phyloP scores from a whole-genome alignment of 2,329 filamentous ascomycete genomes.

The Microcyclospora pomicola region DNA sequence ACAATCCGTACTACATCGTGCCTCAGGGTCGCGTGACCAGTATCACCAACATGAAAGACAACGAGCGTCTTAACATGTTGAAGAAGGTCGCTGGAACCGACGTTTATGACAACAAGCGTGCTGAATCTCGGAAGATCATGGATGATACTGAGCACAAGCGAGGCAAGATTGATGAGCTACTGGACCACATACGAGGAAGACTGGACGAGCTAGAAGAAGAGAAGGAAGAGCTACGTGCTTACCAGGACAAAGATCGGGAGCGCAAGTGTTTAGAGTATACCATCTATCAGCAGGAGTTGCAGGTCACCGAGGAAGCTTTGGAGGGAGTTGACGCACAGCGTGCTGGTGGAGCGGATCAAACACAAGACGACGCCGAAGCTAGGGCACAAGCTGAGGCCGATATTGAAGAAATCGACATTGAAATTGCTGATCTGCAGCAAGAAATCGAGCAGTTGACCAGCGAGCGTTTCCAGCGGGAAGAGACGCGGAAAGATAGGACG shows the following conservation, averaged over 20 bases:
- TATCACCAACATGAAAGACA: slow-evolving; percentile 97
- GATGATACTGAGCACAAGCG: slow-evolving; percentile 90
- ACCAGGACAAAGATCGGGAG: slow-evolving; percentile 89
- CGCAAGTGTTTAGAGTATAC: slow-evolving; percentile 87
- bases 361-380: slow-evolving; percentile 63
- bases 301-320: slow-evolving; percentile 60
- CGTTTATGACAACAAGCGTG: slow-evolving; percentile 82
- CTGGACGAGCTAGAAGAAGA: slow-evolving; percentile 86
- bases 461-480: slow-evolving; percentile 76
- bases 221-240: slow-evolving; percentile 86
- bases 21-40: slow-evolving; percentile 92
- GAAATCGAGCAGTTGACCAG: slow-evolving; percentile 73
- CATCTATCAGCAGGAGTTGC: slow-evolving; percentile 80
- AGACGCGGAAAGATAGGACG: slow-evolving; percentile 72
- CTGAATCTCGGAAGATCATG: slow-evolving; percentile 94
- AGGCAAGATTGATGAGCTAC: slow-evolving; percentile 81
- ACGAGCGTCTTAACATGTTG: slow-evolving; percentile 71
- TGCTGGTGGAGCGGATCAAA: slow-evolving; percentile 69
- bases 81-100: slow-evolving; percentile 98
- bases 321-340: slow-evolving; percentile 72
- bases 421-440: slow-evolving; percentile 67
- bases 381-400: slow-evolving; percentile 62
- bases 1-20: slow-evolving; percentile 98
- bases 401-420: slow-evolving; percentile 59
- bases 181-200: slow-evolving; percentile 84